A percentile compares a stretch with the other conserved stretches of the same genome.
Evolutionary conservation across 257 asterid genomes (phyloP).

Genomic region (Solanum ossicruentum): DNA sequence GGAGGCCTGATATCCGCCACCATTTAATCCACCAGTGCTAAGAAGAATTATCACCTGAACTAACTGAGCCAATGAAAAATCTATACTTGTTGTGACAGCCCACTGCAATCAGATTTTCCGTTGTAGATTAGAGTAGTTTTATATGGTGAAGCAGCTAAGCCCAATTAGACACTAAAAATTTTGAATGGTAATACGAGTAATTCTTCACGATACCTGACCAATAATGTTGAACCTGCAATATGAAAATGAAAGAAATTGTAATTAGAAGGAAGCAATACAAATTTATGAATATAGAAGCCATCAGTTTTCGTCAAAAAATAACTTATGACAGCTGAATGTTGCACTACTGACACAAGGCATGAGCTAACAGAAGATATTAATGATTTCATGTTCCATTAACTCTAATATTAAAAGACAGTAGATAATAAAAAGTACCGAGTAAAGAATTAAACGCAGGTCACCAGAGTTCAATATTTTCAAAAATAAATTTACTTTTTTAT

Average conservation of each 20-base stretch:
- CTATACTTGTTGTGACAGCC: slow-evolving; percentile 91
- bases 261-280: neutral
- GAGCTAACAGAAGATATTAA: neutral
- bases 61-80: slow-evolving; percentile 85
- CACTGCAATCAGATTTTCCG: slow-evolving; percentile 49
- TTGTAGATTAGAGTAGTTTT: slow-evolving; percentile 5
- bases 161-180: neutral
- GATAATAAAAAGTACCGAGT: neutral
- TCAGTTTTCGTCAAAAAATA: neutral
- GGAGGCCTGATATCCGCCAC: slow-evolving; percentile 85
- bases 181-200: neutral
- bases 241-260: neutral
- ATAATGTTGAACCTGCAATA: slow-evolving; percentile 88
- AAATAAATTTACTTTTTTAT: neutral
- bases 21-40: slow-evolving; percentile 75
- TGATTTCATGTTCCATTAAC: neutral
- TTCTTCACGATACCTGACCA: slow-evolving; percentile 67
- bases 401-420: neutral
- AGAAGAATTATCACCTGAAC: slow-evolving; percentile 87
- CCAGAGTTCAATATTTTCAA: neutral
- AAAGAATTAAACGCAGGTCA: neutral
- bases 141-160: neutral
- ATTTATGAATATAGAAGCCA: neutral
- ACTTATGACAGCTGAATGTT: neutral
- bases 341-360: neutral